Base-by-base conservation (phyloP, 1,284 basidiomycete genomes). In the Testicularia cyperi region DNA sequence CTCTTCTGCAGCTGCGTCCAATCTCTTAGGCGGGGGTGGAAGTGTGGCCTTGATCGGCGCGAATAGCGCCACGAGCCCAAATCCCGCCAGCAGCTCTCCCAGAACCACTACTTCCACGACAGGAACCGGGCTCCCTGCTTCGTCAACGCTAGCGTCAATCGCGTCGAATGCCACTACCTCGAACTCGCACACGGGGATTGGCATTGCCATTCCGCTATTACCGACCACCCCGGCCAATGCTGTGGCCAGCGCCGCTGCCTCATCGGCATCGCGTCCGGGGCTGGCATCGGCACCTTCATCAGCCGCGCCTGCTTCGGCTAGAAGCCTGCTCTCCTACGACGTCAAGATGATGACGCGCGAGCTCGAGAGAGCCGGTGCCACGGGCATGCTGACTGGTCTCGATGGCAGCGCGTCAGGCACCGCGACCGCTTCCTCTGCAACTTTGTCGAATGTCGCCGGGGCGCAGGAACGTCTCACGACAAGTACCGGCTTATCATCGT, bases 121-220 rank as follows among this genome's bases (percentile, higher is more conserved):
- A 4, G 37, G 42, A 9, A 47, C 47, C 4, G 52, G 47, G n/a
- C 33, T 63, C 7, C 60, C 60, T 7, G 6, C 48, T 8, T 57
- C 53, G 9, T 34, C 48, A 6, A 63, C 60, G 4, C 21, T 63
- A 7, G 53, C 54, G 3, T 63, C 60, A 3, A 63, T 63, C 20
- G 48, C 60, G 1, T 70, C 68, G 20, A 65, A 49, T 14, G 61
- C 68, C 25, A 61, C 60, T 14, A 46, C 53, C 15, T 52, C 61
- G 16, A 52, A 56, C 26, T 53, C 65, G 10, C 61, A 60, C 15
- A 40, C 52, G n/a, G n/a, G n/a, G n/a, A n/a, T n/a, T n/a, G n/a
- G n/a, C 24, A 54, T 27, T 1, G 21, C 55, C n/a, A 43, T 37
- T 27, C 24, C 40, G 6, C 51, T 51, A 18, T 39, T 53, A 1